A percentile compares a stretch with the other conserved stretches of the same genome.
Evolutionary conservation across 2,329 filamentous ascomycete genomes (phyloP).

Genomic region (Chalaropsis ovoidea): DNA sequence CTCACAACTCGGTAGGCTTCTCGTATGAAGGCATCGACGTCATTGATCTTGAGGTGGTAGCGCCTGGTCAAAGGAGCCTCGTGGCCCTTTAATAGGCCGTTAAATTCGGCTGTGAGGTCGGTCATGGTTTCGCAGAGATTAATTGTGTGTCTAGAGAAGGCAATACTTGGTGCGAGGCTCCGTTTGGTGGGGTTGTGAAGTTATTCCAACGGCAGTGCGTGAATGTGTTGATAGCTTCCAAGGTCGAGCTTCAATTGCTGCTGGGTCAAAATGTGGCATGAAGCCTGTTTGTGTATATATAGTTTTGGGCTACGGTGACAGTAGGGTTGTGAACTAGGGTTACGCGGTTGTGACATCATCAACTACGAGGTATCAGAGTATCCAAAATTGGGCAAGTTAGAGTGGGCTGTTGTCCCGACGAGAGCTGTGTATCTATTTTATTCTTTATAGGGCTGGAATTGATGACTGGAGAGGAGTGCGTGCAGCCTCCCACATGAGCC

Average conservation of each 20-base stretch:
- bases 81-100: slow-evolving; percentile 54
- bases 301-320: neutral
- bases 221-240: neutral
- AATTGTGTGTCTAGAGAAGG: neutral
- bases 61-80: slow-evolving; percentile 41
- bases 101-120: slow-evolving; percentile 59
- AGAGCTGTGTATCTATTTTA: neutral
- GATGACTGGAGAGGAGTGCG: slow-evolving; percentile 58
- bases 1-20: slow-evolving; percentile 87
- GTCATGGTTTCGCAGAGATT: slow-evolving; percentile 34
- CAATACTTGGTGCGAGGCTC: neutral
- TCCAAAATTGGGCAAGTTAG: too few species aligned
- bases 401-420: too few species aligned
- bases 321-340: slow-evolving; percentile 14
- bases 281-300: neutral
- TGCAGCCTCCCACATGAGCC: slow-evolving; percentile 87
- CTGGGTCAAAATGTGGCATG: slow-evolving; percentile 7
- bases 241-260: neutral
- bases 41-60: slow-evolving; percentile 38
- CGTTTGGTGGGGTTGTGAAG: neutral
- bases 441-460: slow-evolving; percentile 44
- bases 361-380: neutral
- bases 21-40: slow-evolving; percentile 76
- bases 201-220: neutral
- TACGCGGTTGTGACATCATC: slow-evolving; percentile 6